Conservation (phyloP, 1,284 basidiomycete genomes). For the Trichosporon sp. region DNA sequence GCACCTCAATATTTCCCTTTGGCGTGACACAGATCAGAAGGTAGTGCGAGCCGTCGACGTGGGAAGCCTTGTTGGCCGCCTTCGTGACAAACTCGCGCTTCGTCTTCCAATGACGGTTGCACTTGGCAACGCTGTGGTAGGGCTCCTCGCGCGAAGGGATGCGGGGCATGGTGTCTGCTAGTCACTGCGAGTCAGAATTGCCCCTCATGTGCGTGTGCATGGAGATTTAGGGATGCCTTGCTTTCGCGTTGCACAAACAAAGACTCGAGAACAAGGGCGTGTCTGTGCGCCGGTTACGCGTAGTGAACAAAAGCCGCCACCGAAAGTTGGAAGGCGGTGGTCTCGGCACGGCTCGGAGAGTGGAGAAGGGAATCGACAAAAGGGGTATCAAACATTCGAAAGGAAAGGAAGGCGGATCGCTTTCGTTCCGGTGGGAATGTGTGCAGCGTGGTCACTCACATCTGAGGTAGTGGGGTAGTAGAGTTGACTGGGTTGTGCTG, state of each 20-base stretch:
- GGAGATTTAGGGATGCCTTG: background rate
- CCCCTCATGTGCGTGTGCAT: background rate
- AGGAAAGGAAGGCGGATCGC: background rate
- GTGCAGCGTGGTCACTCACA: background rate
- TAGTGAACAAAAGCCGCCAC: conserved; percentile 19
- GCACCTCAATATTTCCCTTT: conserved; percentile 61
- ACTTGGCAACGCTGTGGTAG: conserved; percentile 60
- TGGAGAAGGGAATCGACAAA: background rate
- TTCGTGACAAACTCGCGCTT: conserved; percentile 62
- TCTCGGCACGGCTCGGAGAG: conserved; percentile 14
- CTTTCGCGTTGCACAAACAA: background rate
- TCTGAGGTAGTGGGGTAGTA: background rate
- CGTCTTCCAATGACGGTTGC: conserved; percentile 61
- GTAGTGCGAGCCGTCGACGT: conserved; percentile 62
- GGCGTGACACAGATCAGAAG: conserved; percentile 61
- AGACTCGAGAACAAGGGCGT: background rate
- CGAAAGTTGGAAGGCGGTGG: background rate
- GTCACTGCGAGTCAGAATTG: background rate
- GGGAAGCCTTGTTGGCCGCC: conserved; percentile 58
- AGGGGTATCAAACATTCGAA: conserved; percentile 12
- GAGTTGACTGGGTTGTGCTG: background rate
- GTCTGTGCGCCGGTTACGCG: conserved; percentile 18
- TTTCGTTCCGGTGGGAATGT: background rate
- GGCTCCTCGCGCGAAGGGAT: conserved; percentile 61
- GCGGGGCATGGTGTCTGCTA: conserved; percentile 56